A percentile compares a stretch with the other conserved stretches of the same genome.
These are phyloP conservation scores for Rhizoclosmatium globosum DNA, from an alignment of 192 early-diverging fungal species.

Conservation along the genomic window DNA sequence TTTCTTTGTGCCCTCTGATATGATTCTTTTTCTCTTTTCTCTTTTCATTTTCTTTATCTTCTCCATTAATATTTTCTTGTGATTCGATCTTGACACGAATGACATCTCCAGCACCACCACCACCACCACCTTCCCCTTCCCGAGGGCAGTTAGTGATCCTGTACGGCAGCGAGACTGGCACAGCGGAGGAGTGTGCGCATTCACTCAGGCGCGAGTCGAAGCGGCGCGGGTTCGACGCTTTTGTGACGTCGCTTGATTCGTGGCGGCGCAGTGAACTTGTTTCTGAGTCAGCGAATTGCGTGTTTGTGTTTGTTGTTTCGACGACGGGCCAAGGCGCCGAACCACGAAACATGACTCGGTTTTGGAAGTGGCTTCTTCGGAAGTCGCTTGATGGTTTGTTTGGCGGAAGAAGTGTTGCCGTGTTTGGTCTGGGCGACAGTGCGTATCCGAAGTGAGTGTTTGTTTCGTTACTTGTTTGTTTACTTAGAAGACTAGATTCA, in stretches of 20 bases:
- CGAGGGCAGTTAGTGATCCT: constrained; percentile 57
- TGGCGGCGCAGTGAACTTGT: constrained; percentile 80
- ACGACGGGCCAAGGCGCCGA: constrained; percentile 94
- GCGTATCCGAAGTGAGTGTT: constrained; percentile 80
- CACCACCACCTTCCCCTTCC: no score
- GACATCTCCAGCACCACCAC: no score
- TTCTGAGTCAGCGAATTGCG: constrained; percentile 63
- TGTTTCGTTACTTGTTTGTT: no score
- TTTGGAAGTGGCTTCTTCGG: constrained; percentile 91
- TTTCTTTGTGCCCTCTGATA: no score
- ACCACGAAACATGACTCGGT: constrained; percentile 91
- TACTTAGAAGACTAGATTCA: no score
- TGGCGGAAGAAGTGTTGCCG: constrained; percentile 79
- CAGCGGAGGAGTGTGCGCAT: constrained; percentile 89
- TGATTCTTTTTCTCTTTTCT: no score
- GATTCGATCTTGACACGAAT: no score
- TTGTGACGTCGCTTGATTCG: not conserved
- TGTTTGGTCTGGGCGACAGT: constrained; percentile 96
- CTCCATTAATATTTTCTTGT: no score
- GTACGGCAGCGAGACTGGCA: constrained; percentile 94
- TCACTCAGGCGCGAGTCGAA: constrained; percentile 80
- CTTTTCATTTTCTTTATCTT: no score
- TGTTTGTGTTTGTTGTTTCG: constrained; percentile 82
- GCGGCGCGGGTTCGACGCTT: constrained; percentile 70
- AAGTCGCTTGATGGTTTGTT: constrained; percentile 76